phyloP scores from a whole-genome alignment of 441 rosid genomes.

The Mallotus repandus region DNA sequence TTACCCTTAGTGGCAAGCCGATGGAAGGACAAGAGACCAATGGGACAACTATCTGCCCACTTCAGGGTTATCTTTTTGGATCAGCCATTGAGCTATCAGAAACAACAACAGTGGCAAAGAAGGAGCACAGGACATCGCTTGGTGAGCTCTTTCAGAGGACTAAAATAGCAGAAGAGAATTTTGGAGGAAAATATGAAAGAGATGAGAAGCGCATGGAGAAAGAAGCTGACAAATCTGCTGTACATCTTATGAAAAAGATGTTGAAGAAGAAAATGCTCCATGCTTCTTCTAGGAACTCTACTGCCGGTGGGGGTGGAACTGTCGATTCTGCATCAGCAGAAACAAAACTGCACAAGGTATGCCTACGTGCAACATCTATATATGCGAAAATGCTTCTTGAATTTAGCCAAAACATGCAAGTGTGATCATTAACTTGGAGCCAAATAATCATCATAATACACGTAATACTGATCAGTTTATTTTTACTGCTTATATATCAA shows the following conservation, averaged over 20 bases:
- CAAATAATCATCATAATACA: conserved; percentile 4
- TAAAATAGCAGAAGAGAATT: conserved; percentile 51
- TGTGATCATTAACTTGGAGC: conserved; percentile 5
- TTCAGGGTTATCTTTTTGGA: conserved; percentile 72
- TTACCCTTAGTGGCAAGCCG: conserved; percentile 71
- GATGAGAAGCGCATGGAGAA: conserved; percentile 58
- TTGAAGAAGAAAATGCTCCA: conserved; percentile 58
- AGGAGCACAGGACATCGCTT: conserved; percentile 69
- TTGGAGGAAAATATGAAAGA: conserved; percentile 41
- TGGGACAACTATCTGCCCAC: conserved; percentile 58
- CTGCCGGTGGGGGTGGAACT: conserved; percentile 34
- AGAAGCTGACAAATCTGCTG: conserved; percentile 60
- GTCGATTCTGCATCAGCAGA: conserved; percentile 55
- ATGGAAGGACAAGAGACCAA: conserved; percentile 47
- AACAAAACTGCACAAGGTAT: conserved; percentile 66
- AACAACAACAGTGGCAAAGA: conserved; percentile 56
- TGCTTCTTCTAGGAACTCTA: conserved; percentile 45
- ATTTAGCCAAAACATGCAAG: background rate
- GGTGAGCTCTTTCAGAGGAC: conserved; percentile 79
- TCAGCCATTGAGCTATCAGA: conserved; percentile 73
- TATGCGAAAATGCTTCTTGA: conserved; percentile 4
- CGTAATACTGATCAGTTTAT: background rate
- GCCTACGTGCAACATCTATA: background rate
- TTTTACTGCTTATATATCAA: background rate
- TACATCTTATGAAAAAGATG: conserved; percentile 57